A percentile compares a stretch with the other conserved stretches of the same genome.
phyloP scores from a whole-genome alignment of 257 asterid genomes.

The Gardenia jasminoides region DNA sequence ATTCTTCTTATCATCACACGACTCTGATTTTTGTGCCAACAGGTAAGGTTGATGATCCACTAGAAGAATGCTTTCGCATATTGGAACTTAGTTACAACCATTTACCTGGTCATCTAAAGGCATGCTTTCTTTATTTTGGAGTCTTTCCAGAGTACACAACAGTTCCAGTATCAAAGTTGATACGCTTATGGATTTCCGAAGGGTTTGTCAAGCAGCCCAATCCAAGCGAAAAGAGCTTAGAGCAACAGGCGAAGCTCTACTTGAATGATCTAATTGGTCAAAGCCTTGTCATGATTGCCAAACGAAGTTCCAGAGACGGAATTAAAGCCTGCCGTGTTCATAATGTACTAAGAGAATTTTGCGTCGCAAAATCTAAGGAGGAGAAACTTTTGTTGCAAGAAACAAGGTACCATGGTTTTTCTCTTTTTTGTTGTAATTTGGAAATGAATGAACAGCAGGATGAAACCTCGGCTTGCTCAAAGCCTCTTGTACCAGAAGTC shows the following conservation, averaged over 20 bases:
- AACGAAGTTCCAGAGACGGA: conserved; percentile 5
- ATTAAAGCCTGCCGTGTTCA: conserved; percentile 7
- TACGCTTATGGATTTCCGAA: no score
- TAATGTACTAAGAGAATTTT: conserved; percentile 2
- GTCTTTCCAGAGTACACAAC: neutral
- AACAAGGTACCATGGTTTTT: neutral
- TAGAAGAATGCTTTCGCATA: neutral
- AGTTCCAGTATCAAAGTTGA: no score
- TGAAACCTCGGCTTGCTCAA: no score
- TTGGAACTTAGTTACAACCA: conserved; percentile 1
- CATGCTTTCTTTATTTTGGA: no score
- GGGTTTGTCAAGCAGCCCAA: no score
- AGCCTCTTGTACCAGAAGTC: neutral
- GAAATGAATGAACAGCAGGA: neutral
- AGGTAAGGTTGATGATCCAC: no score
- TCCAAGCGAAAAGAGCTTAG: no score
- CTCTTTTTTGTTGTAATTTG: neutral
- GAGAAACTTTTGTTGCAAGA: neutral
- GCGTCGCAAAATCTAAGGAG: neutral
- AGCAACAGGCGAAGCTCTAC: conserved; percentile 6
- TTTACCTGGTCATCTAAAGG: neutral
- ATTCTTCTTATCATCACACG: no score
- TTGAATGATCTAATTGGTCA: neutral
- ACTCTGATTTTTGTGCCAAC: no score
- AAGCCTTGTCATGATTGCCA: conserved; percentile 8